Evolutionary conservation across 2,329 filamentous ascomycete genomes (phyloP), one percentile per base, ranked within the genome.

Genomic region (Drechmeria coniospora): DNA sequence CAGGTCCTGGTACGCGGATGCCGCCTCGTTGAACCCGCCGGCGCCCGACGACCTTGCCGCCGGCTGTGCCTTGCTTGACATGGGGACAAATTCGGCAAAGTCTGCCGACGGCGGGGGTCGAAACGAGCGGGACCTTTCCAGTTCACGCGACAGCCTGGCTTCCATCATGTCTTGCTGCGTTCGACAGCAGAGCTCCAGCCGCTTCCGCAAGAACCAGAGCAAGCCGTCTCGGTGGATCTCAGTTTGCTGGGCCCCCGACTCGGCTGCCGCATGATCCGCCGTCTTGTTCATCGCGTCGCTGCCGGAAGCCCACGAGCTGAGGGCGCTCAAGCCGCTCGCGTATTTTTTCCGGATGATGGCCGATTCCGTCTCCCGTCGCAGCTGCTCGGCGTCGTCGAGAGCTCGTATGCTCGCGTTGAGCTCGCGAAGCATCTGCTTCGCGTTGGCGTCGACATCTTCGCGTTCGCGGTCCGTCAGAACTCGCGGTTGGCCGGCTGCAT

Each of bases 111-210:
- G 40, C 20, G 49, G 38, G 23, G 41, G 32, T 26, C 93, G 58
- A 33, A 87, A 68, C 46, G 81, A 92, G 54, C 82, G 81, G 45
- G 76, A 86, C 68, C 80, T 90, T 57, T 95, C 86, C 51, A 87
- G 65, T 50, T 92, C 82, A 30, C 90, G 64, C 45, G 74, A 74
- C 39, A 95, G 61, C 41, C 90, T 61, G 44, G 81, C 79, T 57
- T 93, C 86, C 66, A 95, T 93, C 83, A 95, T 94, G 27, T 68
- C 69, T 42, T 82, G 74, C 59, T 95, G 87, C 36, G 78, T 73
- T 42, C 72, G 66, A 23, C 79, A 78, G 31, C 78, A 84, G 38
- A 72, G 65, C 54, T 90, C 79, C 36, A 95, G 55, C 43, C 73
- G 67, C 46, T 77, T 67, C 36, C 80, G 66, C 43, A 98, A 49